These are phyloP conservation scores for Arthrinium phaeospermum DNA, from an alignment of 2,329 filamentous ascomycete species.

Conservation along the genomic window DNA sequence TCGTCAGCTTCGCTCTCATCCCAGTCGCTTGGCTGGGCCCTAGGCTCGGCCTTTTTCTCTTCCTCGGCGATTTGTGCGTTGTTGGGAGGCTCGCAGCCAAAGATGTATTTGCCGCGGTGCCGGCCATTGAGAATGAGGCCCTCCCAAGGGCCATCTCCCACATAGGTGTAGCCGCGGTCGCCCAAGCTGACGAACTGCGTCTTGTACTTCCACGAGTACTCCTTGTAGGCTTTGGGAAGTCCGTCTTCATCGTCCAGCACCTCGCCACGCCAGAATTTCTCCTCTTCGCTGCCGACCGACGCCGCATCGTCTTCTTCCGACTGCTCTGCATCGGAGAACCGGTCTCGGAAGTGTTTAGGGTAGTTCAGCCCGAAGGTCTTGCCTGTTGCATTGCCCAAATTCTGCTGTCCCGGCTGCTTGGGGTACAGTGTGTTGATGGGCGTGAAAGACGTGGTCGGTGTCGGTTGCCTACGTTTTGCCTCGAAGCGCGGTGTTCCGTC, in stretches of 20 bases:
- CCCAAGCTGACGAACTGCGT: slow-evolving; percentile 20
- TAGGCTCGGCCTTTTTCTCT: slow-evolving; percentile 22
- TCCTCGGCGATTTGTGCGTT: slow-evolving; percentile 26
- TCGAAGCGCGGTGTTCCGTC: neutral
- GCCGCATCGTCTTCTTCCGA: slow-evolving; percentile 1
- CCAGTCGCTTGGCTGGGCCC: neutral
- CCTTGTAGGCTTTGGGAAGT: slow-evolving; percentile 15
- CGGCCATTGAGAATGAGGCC: slow-evolving; percentile 31
- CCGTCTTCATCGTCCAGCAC: neutral
- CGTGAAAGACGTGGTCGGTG: neutral
- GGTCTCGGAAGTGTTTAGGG: slow-evolving; percentile 1
- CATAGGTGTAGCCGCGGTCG: slow-evolving; percentile 21
- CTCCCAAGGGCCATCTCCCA: slow-evolving; percentile 32
- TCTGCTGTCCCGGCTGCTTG: neutral
- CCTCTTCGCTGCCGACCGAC: neutral
- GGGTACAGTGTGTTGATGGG: slow-evolving; percentile 19
- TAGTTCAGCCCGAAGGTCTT: slow-evolving; percentile 6
- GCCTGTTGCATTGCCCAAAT: neutral
- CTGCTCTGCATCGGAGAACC: slow-evolving; percentile 13
- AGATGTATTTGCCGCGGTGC: slow-evolving; percentile 28
- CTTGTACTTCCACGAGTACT: slow-evolving; percentile 27
- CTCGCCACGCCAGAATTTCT: slow-evolving; percentile 11
- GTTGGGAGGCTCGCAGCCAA: slow-evolving; percentile 27
- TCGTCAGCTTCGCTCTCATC: neutral
- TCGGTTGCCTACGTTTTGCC: neutral